Evolutionary conservation across 768 basidiomycete genomes (phyloP), one percentile per base, ranked within the genome.

Genomic region (Panus rudis): DNA sequence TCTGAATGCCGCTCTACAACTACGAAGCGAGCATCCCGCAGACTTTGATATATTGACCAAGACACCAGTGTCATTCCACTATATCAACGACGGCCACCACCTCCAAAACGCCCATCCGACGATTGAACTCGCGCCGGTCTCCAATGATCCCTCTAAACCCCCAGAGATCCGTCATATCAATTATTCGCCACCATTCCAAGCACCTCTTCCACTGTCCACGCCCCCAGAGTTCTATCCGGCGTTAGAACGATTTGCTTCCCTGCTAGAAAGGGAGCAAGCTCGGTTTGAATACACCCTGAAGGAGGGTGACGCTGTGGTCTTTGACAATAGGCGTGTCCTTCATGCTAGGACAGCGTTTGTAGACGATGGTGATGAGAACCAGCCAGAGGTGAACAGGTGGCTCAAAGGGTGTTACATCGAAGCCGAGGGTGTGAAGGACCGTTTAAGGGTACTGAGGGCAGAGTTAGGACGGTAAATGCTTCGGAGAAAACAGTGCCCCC

Each of bases 171-270:
- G 66, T 33, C 73, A 83, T 47, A 75, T 97, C 55, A 97, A 92
- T 64, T 97, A 94, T 62, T 84, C 87, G 1, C 94, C 94, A 0
- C 93, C 92, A 0, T 98, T 97, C 73, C 92, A 94, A 64, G 92
- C 85, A 0, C 84, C 89, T 0, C 68, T 92, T 7, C 68, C 73
- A 0, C 56, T 73, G 16, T 56, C 63, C 24, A 81, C 81, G 3
- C 74, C 80, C 1, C 47, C 57, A 5, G 61, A 61, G 24, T 83
- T 89, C 52, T 86, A 82, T 54, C 16, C 64, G 1, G 84, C 88
- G 4, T 65, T 97, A 3, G 50, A 57, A 3, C 60, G 63, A 13
- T 97, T 92, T 51, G 72, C 79, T 2, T 54, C 61, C 0, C 52
- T 81, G 11, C 58, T 92, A 2, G 73, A 81, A 40, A 69, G 73